phyloP scores from a whole-genome alignment of 2,329 filamentous ascomycete genomes.

The Colletotrichum somersetense region DNA sequence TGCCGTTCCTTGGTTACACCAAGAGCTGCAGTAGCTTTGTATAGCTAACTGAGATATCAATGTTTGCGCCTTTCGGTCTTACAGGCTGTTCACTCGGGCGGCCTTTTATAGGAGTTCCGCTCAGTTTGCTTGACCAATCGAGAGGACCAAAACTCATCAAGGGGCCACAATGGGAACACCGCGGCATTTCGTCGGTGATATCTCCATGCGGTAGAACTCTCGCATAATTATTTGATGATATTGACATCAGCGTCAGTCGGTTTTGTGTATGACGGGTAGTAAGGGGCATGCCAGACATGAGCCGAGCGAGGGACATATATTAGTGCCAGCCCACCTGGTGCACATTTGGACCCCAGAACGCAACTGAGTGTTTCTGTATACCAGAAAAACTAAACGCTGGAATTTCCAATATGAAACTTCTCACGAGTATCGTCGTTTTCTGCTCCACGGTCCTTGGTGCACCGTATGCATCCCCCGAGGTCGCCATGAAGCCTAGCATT shows the following conservation, averaged over 20 bases:
- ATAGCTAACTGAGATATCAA: not conserved
- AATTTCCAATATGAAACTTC: constrained; percentile 11
- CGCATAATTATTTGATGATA: not conserved
- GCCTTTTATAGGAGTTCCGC: constrained; percentile 6
- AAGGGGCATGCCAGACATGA: not conserved
- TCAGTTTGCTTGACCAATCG: not conserved
- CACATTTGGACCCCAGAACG: not conserved
- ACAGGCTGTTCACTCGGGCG: constrained; percentile 19
- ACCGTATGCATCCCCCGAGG: not conserved
- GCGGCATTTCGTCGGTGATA: not conserved
- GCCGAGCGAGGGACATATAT: not conserved
- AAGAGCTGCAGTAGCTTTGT: constrained; percentile 9
- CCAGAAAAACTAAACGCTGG: too few relatives aligned
- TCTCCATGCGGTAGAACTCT: not conserved
- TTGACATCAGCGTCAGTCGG: not conserved
- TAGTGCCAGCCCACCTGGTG: not conserved
- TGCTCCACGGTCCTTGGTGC: not conserved
- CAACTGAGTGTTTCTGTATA: not conserved
- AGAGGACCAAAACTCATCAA: not conserved
- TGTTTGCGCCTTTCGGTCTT: constrained; percentile 26
- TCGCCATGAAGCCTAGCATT: not conserved
- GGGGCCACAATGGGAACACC: too few relatives aligned
- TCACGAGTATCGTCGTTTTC: constrained; percentile 7
- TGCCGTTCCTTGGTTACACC: constrained; percentile 17
- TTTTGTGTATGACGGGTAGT: not conserved